Base-by-base conservation (phyloP, 306 rosid genomes). In the Gastrolobium bilobum region DNA sequence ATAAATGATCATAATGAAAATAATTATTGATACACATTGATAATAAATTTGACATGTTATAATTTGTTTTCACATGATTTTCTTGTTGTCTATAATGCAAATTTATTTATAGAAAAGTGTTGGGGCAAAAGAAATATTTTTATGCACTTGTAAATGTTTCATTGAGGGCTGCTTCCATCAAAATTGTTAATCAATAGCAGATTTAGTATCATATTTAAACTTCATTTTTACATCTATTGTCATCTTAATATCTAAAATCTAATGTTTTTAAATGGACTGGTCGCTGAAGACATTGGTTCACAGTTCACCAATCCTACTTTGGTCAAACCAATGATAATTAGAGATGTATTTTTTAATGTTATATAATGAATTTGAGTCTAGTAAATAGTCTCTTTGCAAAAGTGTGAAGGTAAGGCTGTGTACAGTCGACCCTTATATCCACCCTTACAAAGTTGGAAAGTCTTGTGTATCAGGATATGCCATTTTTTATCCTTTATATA, bases 221-320 rank as follows among this genome's bases (percentile, higher is more conserved):
- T 54, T 69, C 65, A 69, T 53, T 69, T 75, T 67, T 31, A 10
- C 11, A 40, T 77, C 54, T 81, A 8, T 81, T 64, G 62, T 35
- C 64, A 67, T 75, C 77, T 68, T 35, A 51, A 52, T 42, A 40
- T 69, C 68, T 67, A 56, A 46, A 68, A 31, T 43, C 42, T 6
- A 6, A 54, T 33, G 58, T 4, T 62, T 63, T 67, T 7, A 57
- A 11, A n/a, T 20, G 8, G 13, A 53, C 10, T 54, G n/a, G 4
- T 58, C 34, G 14, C 39, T 31, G 30, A 54, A 61, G 39, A 34
- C 60, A 34, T 4, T 66, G 10, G 20, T 57, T 10, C 3, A 33
- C 31, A 29, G 8, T 52, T 50, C 10, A 65, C 57, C 30, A 13
- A 6, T 53, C 5, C 10, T 59, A 13, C 3, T 4, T 2, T 3